Percentiles rank a stretch among this genome's conserved stretches.
Evolutionary conservation across 2,329 filamentous ascomycete species (phyloP).

Genomic region (Akanthomyces uredinophilus): DNA sequence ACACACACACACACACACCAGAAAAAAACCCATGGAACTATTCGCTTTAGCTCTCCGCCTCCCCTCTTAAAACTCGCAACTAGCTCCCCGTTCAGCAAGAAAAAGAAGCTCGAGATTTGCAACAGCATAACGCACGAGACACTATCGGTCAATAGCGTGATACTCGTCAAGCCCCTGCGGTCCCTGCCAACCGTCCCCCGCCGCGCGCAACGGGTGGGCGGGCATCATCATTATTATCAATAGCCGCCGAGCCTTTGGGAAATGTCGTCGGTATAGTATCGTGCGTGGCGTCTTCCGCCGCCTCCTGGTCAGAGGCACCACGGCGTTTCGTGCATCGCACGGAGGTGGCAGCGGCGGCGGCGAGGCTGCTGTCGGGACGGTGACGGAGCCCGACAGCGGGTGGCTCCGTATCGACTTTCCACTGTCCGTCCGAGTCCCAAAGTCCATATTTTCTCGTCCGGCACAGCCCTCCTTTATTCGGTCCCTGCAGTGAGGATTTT

Average conservation of each 20-base stretch:
- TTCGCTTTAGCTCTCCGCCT: background rate
- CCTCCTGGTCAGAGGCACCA: background rate
- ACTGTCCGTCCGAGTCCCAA: background rate
- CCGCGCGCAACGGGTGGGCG: background rate
- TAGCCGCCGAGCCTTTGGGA: background rate
- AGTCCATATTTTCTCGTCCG: background rate
- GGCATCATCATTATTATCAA: background rate
- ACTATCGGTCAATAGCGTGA: background rate
- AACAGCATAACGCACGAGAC: background rate
- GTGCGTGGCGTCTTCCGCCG: conserved; percentile 1
- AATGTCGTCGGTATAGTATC: background rate
- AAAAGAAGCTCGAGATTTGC: background rate
- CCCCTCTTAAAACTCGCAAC: background rate
- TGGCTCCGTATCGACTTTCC: conserved; percentile 6
- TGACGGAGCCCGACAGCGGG: background rate
- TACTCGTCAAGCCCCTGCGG: background rate
- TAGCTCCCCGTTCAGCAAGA: background rate
- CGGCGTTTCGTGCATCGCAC: background rate
- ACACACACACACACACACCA: background rate
- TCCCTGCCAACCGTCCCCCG: background rate
- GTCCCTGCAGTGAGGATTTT: background rate
- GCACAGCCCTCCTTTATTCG: background rate
- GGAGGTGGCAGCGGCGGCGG: background rate
- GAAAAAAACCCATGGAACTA: background rate
- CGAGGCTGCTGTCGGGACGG: conserved; percentile 1